Base-by-base conservation (phyloP, 2,329 filamentous ascomycete species). In the Stemphylium beticola region DNA sequence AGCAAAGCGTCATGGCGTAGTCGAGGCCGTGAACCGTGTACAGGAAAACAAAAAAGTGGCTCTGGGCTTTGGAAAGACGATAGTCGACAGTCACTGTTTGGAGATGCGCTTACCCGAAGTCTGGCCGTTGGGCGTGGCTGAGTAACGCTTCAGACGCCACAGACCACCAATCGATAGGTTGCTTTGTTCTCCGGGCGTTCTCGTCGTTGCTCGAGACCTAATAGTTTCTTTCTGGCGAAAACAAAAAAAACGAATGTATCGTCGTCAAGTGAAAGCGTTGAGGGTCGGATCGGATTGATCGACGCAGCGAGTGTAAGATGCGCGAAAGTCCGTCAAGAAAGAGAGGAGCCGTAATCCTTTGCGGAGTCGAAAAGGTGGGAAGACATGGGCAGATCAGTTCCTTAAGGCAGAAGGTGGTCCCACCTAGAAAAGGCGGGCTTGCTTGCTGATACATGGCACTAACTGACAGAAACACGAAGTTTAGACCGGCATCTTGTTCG, bases 351-450 rank as follows among this genome's bases (percentile, higher is more conserved):
- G 24, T 52, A 20, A n/a, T n/a, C 29, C 40, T 37, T 36, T 36
- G 39, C 47, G 38, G 24, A 12, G 18, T 4, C 2, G 2, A 20
- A 39, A 39, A 39, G 33, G 20, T 18, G 40, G 38, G 4, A 34
- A 40, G 44, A 29, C 33, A 51, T 37, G 39, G 43, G 52, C 42
- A 45, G 46, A 55, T 55, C 29, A n/a, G 47, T 20, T 29, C 41
- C 53, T 62, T 53, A 60, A 62, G 60, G 55, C 60, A 56, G 47
- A 46, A 49, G 59, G 53, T 49, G 53, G 44, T 49, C 37, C 26
- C 26, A 38, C 32, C 44, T 37, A 29, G 24, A 43, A 49, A 24
- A 7, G 22, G 22, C 22, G 47, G 53, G 20, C 38, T n/a, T 40
- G 38, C 38, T 26, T 53, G 47, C 46, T 55, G 57, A 57, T 55